Percentiles rank a stretch among this genome's conserved stretches.
These are phyloP conservation scores for Teratosphaeria destructans DNA, from an alignment of 2,329 filamentous ascomycete species.

Conservation along the genomic window DNA sequence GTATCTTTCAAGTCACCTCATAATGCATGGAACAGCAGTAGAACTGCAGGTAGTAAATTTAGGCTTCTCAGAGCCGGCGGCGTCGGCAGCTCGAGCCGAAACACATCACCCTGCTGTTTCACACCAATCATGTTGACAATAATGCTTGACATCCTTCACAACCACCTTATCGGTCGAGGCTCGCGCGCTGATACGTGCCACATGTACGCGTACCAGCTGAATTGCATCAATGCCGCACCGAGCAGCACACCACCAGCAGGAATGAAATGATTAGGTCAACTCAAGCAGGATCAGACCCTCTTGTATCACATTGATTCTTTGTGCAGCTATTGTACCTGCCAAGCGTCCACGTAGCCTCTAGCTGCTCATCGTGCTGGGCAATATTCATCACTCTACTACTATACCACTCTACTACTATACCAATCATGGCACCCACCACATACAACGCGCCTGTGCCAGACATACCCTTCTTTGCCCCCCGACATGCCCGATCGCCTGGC, in stretches of 20 bases:
- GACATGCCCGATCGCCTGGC: slow-evolving; percentile 33
- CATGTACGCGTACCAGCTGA: neutral
- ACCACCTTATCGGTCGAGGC: neutral
- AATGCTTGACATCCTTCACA: neutral
- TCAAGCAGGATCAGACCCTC: neutral
- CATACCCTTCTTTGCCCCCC: slow-evolving; percentile 38
- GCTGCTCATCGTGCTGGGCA: no score
- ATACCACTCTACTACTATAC: no score
- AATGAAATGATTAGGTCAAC: neutral
- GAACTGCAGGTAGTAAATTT: neutral
- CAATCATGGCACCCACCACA: slow-evolving; percentile 4
- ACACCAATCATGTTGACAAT: neutral
- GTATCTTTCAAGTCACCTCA: neutral
- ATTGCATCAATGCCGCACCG: neutral
- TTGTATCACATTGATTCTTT: neutral
- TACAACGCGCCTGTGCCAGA: slow-evolving; percentile 33
- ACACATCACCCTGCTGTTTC: neutral
- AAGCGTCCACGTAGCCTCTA: neutral
- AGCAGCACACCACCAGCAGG: neutral
- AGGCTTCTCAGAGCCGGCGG: neutral
- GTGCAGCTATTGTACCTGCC: neutral
- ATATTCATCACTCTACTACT: no score
- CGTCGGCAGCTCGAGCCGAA: neutral
- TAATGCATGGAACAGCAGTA: neutral
- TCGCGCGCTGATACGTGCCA: neutral